Base-by-base conservation (phyloP, 257 asterid species). In the Echites panduratus region DNA sequence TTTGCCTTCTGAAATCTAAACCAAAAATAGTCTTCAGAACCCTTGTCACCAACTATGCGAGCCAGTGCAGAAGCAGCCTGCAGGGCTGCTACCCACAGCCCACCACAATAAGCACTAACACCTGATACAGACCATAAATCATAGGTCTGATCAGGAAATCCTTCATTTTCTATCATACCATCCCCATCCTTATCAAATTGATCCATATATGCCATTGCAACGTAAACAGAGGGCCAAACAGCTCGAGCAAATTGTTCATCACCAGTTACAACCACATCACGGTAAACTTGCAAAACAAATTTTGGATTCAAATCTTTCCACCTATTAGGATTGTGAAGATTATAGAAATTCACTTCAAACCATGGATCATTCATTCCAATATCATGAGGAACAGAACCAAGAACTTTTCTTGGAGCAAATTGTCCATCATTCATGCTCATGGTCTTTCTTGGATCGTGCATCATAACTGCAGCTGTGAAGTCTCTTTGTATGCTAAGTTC, bases 241-340 rank as follows among this genome's bases (percentile, higher is more conserved):
- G 97, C 91, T 77, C 73, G 77, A 20, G 94, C 97, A 82, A 95
- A 90, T 47, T 82, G 87, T 74, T 84, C 80, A 68, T 88, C 88
- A 2, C 97, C 94, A 0, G 99, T 90, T 40, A 86, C 94, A 69
- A 84, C 90, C 70, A 95, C 89, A 65, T 95, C 98, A 70, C 99
- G 82, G 77, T 92, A 92, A 58, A 90, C 89, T 82, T 92, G 99
- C 57, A 95, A 91, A 53, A 95, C 98, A 76, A 95, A 95, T 70
- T 95, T 95, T 8, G 99, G 90, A 68, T 95, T 95, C 88, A 95
- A 86, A 79, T 95, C 99, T 81, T 95, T 95, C 99, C 99, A 95
- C 86, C 94, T 85, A 75, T 92, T 92, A 2, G 97, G 89, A 80
- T 92, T 90, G 58, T 89, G 90, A 67, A 95, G 83, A 73, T 84